Conservation (phyloP, 371 early-diverging fungal species). For the Mucor sp. region DNA sequence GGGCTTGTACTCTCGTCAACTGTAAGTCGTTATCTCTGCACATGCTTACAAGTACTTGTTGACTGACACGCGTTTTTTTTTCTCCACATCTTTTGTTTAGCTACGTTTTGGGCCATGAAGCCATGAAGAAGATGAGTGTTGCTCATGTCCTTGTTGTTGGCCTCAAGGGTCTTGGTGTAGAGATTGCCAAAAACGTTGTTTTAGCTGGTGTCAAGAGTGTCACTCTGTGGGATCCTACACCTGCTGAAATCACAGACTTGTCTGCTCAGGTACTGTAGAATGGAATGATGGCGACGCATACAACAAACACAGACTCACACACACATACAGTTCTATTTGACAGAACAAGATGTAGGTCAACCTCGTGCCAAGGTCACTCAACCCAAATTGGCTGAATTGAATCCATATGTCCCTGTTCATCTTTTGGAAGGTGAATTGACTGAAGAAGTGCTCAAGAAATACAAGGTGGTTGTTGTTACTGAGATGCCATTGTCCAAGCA, state of each 20-base stretch:
- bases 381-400: slow-evolving; percentile 93
- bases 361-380: slow-evolving; percentile 82
- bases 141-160: slow-evolving; percentile 98
- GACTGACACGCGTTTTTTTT: neutral
- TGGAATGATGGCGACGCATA: no score
- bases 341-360: slow-evolving; percentile 89
- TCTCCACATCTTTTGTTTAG: slow-evolving; percentile 42
- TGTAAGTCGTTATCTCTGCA: slow-evolving; percentile 63
- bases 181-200: slow-evolving; percentile 99
- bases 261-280: slow-evolving; percentile 82
- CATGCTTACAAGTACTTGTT: neutral
- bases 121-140: slow-evolving; percentile 98
- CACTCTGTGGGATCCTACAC: slow-evolving; percentile 87
- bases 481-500: slow-evolving; percentile 77
- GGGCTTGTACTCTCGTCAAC: slow-evolving; percentile 95
- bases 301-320: neutral
- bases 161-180: slow-evolving; percentile 96
- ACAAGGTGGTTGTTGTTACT: slow-evolving; percentile 91
- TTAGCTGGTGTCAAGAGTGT: slow-evolving; percentile 99
- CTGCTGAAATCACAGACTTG: slow-evolving; percentile 82
- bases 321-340: slow-evolving; percentile 87
- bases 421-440: slow-evolving; percentile 81
- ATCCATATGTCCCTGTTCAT: slow-evolving; percentile 96
- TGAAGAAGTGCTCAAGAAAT: slow-evolving; percentile 69
- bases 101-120: slow-evolving; percentile 99